Percentiles rank a stretch among this genome's conserved stretches.
Evolutionary conservation across 1,139 yeast genomes (phyloP).

Genomic region (Hansenula sp.): DNA sequence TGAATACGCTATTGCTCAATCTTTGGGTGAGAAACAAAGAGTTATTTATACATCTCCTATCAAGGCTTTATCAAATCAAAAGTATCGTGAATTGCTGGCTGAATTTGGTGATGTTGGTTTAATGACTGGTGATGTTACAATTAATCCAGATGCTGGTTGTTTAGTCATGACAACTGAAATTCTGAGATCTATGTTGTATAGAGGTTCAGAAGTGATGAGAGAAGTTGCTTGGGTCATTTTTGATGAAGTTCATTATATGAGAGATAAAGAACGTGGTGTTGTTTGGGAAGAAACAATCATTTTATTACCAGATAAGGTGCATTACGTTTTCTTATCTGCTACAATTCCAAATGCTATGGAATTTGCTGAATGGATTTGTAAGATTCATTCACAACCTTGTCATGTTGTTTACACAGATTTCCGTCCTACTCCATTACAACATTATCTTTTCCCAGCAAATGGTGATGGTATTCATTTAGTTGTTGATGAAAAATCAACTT

Average conservation of each 20-base stretch:
- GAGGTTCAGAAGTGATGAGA: conserved; percentile 93
- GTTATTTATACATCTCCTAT: conserved; percentile 97
- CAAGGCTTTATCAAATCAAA: conserved; percentile 94
- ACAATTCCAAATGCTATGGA: conserved; percentile 98
- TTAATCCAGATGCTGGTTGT: conserved; percentile 95
- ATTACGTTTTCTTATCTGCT: conserved; percentile 83
- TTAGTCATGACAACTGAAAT: conserved; percentile 97
- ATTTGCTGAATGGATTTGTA: conserved; percentile 98
- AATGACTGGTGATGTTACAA: conserved; percentile 97
- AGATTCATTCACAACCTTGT: conserved; percentile 92
- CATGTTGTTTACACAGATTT: conserved; percentile 98
- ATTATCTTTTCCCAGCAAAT: conserved; percentile 92
- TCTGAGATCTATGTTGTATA: conserved; percentile 83
- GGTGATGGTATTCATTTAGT: conserved; percentile 97
- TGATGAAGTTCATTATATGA: conserved; percentile 95
- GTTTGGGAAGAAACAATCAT: conserved; percentile 99
- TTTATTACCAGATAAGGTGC: conserved; percentile 90
- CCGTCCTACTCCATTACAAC: conserved; percentile 98
- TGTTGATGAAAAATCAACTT: conserved; percentile 94
- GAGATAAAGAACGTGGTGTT: conserved; percentile 95
- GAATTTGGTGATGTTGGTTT: conserved; percentile 96
- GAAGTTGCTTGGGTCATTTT: conserved; percentile 97
- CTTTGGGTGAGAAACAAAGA: conserved; percentile 83
- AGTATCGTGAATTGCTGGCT: conserved; percentile 86
- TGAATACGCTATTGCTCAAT: conserved; percentile 96